Evolutionary conservation across 208 protist genomes (phyloP).

Genomic region (Crithidia sp.): DNA sequence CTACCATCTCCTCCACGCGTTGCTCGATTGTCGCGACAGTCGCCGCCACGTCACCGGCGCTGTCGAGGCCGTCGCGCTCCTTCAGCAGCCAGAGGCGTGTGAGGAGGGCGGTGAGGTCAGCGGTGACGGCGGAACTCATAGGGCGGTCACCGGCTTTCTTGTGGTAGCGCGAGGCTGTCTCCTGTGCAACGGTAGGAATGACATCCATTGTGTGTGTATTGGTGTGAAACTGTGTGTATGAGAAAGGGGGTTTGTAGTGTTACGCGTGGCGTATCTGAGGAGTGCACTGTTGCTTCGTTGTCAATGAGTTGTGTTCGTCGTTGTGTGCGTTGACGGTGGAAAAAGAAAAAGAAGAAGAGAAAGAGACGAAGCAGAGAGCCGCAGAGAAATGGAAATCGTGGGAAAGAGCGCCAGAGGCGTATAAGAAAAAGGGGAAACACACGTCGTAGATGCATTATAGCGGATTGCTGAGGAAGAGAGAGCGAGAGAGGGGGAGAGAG

Average conservation of each 20-base stretch:
- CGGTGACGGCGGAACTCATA: conserved; percentile 49
- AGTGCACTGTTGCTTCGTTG: neutral
- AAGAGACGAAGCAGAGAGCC: neutral
- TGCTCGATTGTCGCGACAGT: conserved; percentile 68
- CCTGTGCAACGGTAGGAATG: conserved; percentile 65
- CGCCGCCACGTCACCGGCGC: conserved; percentile 63
- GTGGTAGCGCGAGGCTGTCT: conserved; percentile 68
- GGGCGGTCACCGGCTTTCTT: conserved; percentile 30
- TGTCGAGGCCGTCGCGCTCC: conserved; percentile 43
- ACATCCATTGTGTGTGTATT: conserved; percentile 68
- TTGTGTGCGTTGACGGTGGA: neutral
- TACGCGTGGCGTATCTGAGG: too few species aligned
- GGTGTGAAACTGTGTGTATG: conserved; percentile 4
- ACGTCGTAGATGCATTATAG: neutral
- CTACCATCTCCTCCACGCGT: conserved; percentile 59
- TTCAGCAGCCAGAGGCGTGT: conserved; percentile 71
- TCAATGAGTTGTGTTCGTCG: neutral
- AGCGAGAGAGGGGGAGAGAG: neutral
- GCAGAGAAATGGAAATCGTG: neutral
- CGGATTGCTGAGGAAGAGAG: neutral
- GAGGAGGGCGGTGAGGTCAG: conserved; percentile 70
- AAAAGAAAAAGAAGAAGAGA: neutral
- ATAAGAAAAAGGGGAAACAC: neutral
- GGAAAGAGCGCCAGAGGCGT: neutral
- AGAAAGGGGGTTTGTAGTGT: too few species aligned